Percentiles rank a stretch among this genome's conserved stretches.
Evolutionary conservation across 306 rosid genomes (phyloP).

Genomic region (Amphicarpaea edgeworthii): DNA sequence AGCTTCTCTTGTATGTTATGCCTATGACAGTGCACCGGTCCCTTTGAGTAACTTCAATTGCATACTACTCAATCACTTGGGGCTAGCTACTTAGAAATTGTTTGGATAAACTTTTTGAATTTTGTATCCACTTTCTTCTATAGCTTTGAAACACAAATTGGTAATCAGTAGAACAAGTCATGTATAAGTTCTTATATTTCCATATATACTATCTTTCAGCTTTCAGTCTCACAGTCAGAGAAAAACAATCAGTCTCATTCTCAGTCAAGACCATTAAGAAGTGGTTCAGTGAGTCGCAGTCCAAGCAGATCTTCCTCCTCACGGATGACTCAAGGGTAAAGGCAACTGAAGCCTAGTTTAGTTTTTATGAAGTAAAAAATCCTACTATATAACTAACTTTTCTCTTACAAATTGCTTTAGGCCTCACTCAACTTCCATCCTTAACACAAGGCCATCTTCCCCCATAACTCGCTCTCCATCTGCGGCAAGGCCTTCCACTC

Average conservation of each 20-base stretch:
- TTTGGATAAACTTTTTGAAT: neutral
- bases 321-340: no score
- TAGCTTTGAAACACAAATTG: neutral
- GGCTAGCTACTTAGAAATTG: neutral
- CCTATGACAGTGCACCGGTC: conserved; percentile 23
- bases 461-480: conserved; percentile 67
- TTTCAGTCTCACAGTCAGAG: conserved; percentile 73
- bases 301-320: conserved; percentile 67
- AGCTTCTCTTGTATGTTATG: conserved; percentile 4
- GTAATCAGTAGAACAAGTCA: neutral
- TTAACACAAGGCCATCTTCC: conserved; percentile 79
- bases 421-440: no score
- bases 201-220: conserved; percentile 55
- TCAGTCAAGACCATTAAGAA: conserved; percentile 57
- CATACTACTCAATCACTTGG: conserved; percentile 1
- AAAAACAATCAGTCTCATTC: conserved; percentile 54
- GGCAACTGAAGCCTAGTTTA: no score
- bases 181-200: neutral
- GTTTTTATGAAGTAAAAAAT: no score
- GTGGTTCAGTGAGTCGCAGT: conserved; percentile 58
- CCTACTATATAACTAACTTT: no score
- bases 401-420: no score
- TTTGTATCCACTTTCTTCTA: neutral
- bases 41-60: conserved; percentile 3
- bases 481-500: conserved; percentile 68